Base-by-base conservation (phyloP, 352 stramenopile species). In the Pythium chondricola region DNA sequence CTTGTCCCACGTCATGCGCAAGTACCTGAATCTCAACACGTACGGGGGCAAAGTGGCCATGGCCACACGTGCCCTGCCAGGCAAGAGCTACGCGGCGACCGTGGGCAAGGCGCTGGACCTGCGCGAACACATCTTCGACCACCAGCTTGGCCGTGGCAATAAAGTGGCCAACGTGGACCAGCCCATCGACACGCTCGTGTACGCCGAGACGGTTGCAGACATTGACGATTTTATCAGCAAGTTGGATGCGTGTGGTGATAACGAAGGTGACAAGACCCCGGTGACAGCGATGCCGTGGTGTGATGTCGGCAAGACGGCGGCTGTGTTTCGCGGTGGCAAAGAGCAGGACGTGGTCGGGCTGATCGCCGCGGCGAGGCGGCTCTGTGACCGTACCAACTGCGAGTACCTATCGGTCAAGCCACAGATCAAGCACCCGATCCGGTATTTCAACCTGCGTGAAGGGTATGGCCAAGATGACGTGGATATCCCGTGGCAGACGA, bases 401-500 rank as follows among this genome's bases (percentile, higher is more conserved):
- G 68, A 77, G 57, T 82, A 74, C 41, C 61, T 69, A 11, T 74
- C 65, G 14, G 35, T 78, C 43, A 84, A 84, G 43, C 72, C 69
- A 20, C 74, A 64, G 26, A 84, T 81, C 30, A 44, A 57, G 35
- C 72, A 81, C 35, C 24, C 50, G 21, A 78, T 84, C 42, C 46
- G 47, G 29, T 73, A 80, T 35, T 84, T 81, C 36, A 78, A 84
- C 61, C 82, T 84, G 72, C 70, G 70, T 24, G 67, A 84, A 51
- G 67, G 66, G 4, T 84, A 62, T 24, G 69, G 72, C 1, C 69
- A 84, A 35, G 21, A 35, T 2, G 33, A 16, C 21, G 50, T 39
- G 6, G 48, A 58, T 36, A 74, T 84, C 22, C 69, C 69, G 20
- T 80, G 65, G 50, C 72, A 84, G 31, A 82, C 67, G 0, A 59